Conservation (phyloP, 768 basidiomycete species). For the Royoungia palumana region DNA sequence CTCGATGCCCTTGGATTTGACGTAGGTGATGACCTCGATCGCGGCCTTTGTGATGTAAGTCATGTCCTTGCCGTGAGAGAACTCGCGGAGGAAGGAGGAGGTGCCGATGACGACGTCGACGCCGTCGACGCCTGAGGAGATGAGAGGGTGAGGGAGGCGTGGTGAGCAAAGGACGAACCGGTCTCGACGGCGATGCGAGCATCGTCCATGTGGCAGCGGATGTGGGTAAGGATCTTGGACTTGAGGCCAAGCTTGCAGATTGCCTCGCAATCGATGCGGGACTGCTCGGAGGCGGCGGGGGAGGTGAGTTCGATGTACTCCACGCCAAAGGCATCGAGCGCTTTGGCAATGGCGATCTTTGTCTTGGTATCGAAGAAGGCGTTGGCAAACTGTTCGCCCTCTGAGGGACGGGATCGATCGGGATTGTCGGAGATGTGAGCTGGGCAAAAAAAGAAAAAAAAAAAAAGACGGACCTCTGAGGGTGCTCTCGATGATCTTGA, state of each 20-base stretch:
- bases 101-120: constrained; percentile 99
- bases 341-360: constrained; percentile 99
- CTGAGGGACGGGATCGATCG: constrained; percentile 37
- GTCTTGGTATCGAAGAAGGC: constrained; percentile 99
- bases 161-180: constrained; percentile 45
- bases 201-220: constrained; percentile 99
- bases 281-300: background rate
- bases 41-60: constrained; percentile 98
- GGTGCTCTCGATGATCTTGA: constrained; percentile 92
- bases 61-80: constrained; percentile 99
- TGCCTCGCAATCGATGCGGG: constrained; percentile 76
- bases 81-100: constrained; percentile 97
- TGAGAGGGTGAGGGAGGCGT: background rate
- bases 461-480: constrained; percentile 68
- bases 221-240: constrained; percentile 97
- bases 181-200: constrained; percentile 98
- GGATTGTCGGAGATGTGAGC: constrained; percentile 6
- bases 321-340: constrained; percentile 94
- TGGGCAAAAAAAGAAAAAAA: too few species aligned
- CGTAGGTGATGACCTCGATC: constrained; percentile 97
- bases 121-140: constrained; percentile 81
- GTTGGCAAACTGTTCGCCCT: constrained; percentile 99
- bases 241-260: constrained; percentile 99
- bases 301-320: too few species aligned
- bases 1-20: constrained; percentile 99